Conservation (phyloP, 129 eudicot species). For the Artemisia tridentata region DNA sequence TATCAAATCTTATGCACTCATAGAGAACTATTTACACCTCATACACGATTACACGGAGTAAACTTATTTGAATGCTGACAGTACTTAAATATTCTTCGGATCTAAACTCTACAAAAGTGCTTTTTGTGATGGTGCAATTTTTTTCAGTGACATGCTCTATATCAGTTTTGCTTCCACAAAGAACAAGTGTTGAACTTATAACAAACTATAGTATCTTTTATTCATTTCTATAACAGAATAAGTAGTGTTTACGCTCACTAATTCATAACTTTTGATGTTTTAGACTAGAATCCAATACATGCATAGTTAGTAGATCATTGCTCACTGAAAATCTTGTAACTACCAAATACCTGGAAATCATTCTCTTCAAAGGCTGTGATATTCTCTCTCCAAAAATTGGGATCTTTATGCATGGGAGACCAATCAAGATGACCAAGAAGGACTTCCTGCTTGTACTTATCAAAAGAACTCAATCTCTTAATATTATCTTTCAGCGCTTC, state of each 20-base stretch:
- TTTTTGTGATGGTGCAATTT: too few relatives aligned
- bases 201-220: neutral
- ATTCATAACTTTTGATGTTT: too few relatives aligned
- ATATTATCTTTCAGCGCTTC: slow-evolving; percentile 80
- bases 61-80: too few relatives aligned
- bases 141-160: too few relatives aligned
- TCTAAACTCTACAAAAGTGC: too few relatives aligned
- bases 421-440: slow-evolving; percentile 47
- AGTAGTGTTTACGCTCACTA: neutral
- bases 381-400: slow-evolving; percentile 85
- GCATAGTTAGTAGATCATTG: neutral
- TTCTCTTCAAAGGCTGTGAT: slow-evolving; percentile 79
- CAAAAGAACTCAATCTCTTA: slow-evolving; percentile 81
- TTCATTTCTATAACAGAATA: neutral
- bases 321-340: neutral
- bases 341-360: slow-evolving; percentile 75
- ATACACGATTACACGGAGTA: too few relatives aligned
- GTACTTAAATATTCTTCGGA: too few relatives aligned
- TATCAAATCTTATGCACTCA: too few relatives aligned
- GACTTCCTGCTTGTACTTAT: slow-evolving; percentile 51
- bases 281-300: too few relatives aligned
- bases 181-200: too few relatives aligned
- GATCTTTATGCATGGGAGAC: slow-evolving; percentile 80
- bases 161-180: too few relatives aligned
- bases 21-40: too few relatives aligned